Base-by-base conservation (phyloP, 2,329 filamentous ascomycete genomes). In the Aspergillus bombycis region DNA sequence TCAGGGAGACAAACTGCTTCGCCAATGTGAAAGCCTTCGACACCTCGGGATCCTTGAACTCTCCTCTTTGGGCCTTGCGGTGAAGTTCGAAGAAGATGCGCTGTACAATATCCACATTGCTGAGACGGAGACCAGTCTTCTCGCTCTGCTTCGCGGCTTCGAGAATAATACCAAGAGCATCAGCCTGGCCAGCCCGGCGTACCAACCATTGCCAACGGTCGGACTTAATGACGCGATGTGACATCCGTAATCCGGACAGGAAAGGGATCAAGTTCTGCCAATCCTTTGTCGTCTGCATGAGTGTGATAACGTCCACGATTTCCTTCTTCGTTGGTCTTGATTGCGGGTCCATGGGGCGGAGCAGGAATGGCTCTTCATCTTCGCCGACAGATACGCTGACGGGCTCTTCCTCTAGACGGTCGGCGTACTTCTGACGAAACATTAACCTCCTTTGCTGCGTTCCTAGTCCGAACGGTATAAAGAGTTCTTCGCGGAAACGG, bases 251-350 rank as follows among this genome's bases (percentile, higher is more conserved):
- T 5, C 78, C 81, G 3, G 71, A 69, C n/a, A 82, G 66, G 62
- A 82, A 77, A 2, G 79, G 75, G 8, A 76, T 61, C 32, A 82
- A 67, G 63, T 81, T 80, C 56, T 74, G 70, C 77, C 77, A 82
- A 61, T 80, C 75, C 16, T 75, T 69, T n/a, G 68, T 68, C 8
- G 73, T 73, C 28, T 74, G 70, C 72, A 82, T 78, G 34, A 77
- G 62, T n/a, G 71, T 63, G 38, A 80, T 64, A 5, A 77, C 70
- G 26, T 72, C 60, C 19, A 68, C 58, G 26, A 77, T 67, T 36
- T 78, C 74, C 28, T 71, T 67, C 48, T 73, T 77, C 21, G 70
- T 69, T 4, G 79, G 80, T 46, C 73, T 66, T 28, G 77, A 70
- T 54, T 67, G 69, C 34, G 68, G 65, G 57, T 75, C 70, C 73